phyloP scores from a whole-genome alignment of 208 protist genomes.

The Phytomonas sp. region DNA sequence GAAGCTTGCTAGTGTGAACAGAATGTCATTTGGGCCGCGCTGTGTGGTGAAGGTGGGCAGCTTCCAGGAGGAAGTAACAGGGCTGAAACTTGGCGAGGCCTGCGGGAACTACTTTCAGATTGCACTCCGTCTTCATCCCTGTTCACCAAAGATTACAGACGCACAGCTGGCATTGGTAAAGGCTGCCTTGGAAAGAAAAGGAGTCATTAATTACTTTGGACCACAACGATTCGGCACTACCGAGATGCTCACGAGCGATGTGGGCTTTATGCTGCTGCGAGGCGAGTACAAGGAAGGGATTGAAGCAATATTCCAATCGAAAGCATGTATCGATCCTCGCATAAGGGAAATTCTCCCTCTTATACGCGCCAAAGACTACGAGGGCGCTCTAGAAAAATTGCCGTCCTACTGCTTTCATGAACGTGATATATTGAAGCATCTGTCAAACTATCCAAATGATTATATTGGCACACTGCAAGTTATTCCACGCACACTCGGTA shows the following conservation, averaged over 20 bases:
- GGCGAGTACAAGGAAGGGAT: slow-evolving; percentile 61
- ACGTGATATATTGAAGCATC: slow-evolving; percentile 75
- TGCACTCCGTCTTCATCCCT: slow-evolving; percentile 61
- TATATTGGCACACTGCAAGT: slow-evolving; percentile 56
- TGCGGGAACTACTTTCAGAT: slow-evolving; percentile 91
- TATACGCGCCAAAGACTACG: slow-evolving; percentile 30
- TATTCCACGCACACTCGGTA: slow-evolving; percentile 77
- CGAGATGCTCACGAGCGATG: slow-evolving; percentile 80
- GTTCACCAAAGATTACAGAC: neutral
- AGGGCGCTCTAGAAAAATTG: slow-evolving; percentile 28
- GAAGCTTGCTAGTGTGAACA: slow-evolving; percentile 56
- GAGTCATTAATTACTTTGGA: slow-evolving; percentile 94
- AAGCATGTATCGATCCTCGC: slow-evolving; percentile 43
- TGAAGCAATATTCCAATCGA: slow-evolving; percentile 61
- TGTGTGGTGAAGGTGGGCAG: slow-evolving; percentile 71
- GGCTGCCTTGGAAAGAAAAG: slow-evolving; percentile 27
- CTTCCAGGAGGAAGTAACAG: slow-evolving; percentile 43
- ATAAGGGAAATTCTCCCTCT: slow-evolving; percentile 26
- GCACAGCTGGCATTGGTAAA: slow-evolving; percentile 11
- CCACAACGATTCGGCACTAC: slow-evolving; percentile 93
- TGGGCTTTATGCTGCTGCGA: slow-evolving; percentile 79
- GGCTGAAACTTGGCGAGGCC: slow-evolving; percentile 81
- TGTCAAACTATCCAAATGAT: slow-evolving; percentile 55
- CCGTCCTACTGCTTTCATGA: slow-evolving; percentile 80
- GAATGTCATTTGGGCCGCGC: slow-evolving; percentile 32